phyloP scores from a whole-genome alignment of 306 rosid species.

The Ormosia semicastrata region DNA sequence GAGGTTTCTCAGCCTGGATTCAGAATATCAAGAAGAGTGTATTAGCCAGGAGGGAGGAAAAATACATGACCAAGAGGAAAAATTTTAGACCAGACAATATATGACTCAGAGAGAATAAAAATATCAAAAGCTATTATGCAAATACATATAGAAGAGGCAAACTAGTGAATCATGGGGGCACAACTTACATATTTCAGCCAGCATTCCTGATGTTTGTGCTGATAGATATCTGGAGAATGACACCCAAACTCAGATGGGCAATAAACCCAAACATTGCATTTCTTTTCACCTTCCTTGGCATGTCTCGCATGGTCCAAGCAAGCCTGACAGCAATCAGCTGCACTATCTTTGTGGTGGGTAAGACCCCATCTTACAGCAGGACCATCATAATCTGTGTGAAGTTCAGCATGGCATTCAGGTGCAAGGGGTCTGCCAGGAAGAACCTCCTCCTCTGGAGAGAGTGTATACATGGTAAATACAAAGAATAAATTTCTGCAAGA shows the following conservation, averaged over 20 bases:
- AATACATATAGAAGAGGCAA: background rate
- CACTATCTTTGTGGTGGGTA: conserved; percentile 87
- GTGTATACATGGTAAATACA: conserved; percentile 17
- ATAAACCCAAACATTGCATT: conserved; percentile 95
- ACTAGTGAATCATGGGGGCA: background rate
- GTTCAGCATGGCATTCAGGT: conserved; percentile 66
- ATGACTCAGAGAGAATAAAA: background rate
- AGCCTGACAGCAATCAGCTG: conserved; percentile 96
- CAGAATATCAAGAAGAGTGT: conserved; percentile 15
- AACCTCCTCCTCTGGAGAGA: conserved; percentile 61
- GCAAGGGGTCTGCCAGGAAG: conserved; percentile 82
- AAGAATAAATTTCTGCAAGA: conserved; percentile 12
- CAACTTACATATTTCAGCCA: conserved; percentile 91
- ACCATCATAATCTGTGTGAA: conserved; percentile 89
- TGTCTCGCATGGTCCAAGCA: conserved; percentile 82
- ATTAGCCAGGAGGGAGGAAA: background rate
- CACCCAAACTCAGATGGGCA: conserved; percentile 88
- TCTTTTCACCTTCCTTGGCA: conserved; percentile 68
- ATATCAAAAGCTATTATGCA: background rate
- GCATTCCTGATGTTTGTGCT: conserved; percentile 83
- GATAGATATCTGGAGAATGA: conserved; percentile 85
- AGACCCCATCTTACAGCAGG: conserved; percentile 97
- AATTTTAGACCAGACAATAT: conserved; percentile 17
- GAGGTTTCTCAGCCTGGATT: conserved; percentile 75
- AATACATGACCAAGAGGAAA: background rate